Evolutionary conservation across 2,329 filamentous ascomycete genomes (phyloP).

Genomic region (Aspergillus sojae): DNA sequence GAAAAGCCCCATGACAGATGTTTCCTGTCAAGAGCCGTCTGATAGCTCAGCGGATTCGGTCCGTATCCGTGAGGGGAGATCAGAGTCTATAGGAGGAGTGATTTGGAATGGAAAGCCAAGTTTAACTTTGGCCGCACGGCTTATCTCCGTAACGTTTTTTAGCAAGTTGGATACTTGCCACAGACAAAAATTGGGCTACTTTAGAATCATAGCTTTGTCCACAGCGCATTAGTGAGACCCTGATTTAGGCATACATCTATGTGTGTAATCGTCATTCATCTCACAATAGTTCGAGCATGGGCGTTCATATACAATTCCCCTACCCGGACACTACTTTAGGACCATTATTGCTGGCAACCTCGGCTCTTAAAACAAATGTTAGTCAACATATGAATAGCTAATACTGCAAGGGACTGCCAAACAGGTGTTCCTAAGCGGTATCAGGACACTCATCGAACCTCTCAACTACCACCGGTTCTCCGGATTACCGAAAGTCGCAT

Average conservation of each 20-base stretch:
- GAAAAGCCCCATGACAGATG: not conserved
- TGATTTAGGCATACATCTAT: not conserved
- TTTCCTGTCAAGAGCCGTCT: not conserved
- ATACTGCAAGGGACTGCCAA: no score
- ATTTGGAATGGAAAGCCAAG: not conserved
- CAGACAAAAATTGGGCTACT: not conserved
- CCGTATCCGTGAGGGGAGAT: constrained; percentile 5
- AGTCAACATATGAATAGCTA: no score
- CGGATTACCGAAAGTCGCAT: not conserved
- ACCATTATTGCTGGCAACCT: no score
- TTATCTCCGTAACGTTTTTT: not conserved
- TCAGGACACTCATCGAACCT: no score
- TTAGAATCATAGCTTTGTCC: not conserved
- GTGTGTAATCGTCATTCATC: no score
- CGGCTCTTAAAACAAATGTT: no score
- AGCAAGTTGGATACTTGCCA: not conserved
- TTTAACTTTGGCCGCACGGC: not conserved
- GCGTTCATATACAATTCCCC: no score
- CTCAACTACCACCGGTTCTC: not conserved
- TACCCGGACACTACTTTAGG: no score
- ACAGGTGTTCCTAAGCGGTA: no score
- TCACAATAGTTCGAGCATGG: no score
- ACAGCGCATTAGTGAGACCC: not conserved
- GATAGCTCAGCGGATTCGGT: not conserved
- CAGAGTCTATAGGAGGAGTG: not conserved